Evolutionary conservation across 1,284 basidiomycete genomes (phyloP).

Genomic region (Gymnopus androsaceus): DNA sequence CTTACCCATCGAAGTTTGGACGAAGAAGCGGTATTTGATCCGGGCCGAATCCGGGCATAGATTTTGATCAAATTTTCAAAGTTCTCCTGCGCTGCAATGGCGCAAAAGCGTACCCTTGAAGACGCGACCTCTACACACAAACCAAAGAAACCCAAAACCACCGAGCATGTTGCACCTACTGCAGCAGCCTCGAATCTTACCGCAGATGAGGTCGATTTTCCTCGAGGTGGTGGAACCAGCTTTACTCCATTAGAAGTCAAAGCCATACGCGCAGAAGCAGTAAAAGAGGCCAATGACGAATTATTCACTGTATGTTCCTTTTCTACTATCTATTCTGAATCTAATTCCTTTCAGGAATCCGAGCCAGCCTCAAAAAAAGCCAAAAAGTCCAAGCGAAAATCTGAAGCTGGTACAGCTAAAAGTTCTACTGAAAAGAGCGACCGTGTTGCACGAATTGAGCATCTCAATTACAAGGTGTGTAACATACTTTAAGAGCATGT

Average conservation of each 20-base stretch:
- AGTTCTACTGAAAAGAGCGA: conserved; percentile 43
- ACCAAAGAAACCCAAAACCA: conserved; percentile 54
- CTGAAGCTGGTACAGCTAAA: conserved; percentile 36
- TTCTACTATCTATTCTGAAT: conserved; percentile 1
- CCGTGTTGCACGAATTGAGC: conserved; percentile 71
- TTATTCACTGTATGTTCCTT: conserved; percentile 61
- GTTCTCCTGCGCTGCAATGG: no score
- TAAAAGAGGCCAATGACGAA: conserved; percentile 82
- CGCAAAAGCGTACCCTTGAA: conserved; percentile 61
- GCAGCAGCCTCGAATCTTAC: conserved; percentile 45
- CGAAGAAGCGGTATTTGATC: not conserved
- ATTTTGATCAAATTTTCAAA: no score
- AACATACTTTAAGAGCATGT: conserved; percentile 1
- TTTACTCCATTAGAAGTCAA: conserved; percentile 94
- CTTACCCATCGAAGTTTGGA: conserved; percentile 46
- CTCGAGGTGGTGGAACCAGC: conserved; percentile 82
- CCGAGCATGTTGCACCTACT: conserved; percentile 24
- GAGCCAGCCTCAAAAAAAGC: conserved; percentile 30
- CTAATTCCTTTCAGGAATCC: conserved; percentile 32
- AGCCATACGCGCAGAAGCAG: conserved; percentile 80
- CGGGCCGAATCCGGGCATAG: not conserved
- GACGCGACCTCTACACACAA: conserved; percentile 48
- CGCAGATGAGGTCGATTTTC: conserved; percentile 88
- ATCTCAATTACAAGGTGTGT: conserved; percentile 90
- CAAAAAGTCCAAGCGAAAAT: conserved; percentile 55